A percentile compares a stretch with the other conserved stretches of the same genome.
phyloP scores from a whole-genome alignment of 108 stramenopile genomes.

The Stephanodiscus minutulus region DNA sequence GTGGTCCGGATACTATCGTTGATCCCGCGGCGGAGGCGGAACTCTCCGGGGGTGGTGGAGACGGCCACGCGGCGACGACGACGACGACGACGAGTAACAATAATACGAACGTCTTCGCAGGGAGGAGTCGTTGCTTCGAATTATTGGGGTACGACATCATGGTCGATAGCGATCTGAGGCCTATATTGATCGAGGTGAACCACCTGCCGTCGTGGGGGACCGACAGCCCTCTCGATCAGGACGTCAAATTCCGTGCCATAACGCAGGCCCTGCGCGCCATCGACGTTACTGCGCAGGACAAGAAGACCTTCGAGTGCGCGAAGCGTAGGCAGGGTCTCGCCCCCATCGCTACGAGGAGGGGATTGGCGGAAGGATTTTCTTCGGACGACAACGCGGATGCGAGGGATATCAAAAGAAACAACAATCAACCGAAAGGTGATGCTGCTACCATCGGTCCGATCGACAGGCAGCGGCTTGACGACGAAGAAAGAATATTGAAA shows the following conservation, averaged over 20 bases:
- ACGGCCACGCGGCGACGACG: neutral
- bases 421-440: slow-evolving; percentile 4
- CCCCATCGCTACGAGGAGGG: slow-evolving; percentile 18
- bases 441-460: no score
- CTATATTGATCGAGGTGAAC: slow-evolving; percentile 91
- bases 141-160: slow-evolving; percentile 88
- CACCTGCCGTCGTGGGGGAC: slow-evolving; percentile 60
- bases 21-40: no score
- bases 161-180: slow-evolving; percentile 76
- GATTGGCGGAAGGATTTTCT: neutral
- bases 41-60: neutral
- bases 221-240: slow-evolving; percentile 48
- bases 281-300: slow-evolving; percentile 37
- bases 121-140: slow-evolving; percentile 65
- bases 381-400: neutral
- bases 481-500: slow-evolving; percentile 40
- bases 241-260: slow-evolving; percentile 54
- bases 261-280: slow-evolving; percentile 46
- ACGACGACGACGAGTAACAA: neutral
- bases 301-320: slow-evolving; percentile 21
- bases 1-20: no score
- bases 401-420: neutral
- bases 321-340: slow-evolving; percentile 27
- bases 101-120: neutral
- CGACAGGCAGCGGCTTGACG: slow-evolving; percentile 23